These are phyloP conservation scores for Pythium sp. DNA, from an alignment of 352 stramenopile species.

Conservation along the genomic window DNA sequence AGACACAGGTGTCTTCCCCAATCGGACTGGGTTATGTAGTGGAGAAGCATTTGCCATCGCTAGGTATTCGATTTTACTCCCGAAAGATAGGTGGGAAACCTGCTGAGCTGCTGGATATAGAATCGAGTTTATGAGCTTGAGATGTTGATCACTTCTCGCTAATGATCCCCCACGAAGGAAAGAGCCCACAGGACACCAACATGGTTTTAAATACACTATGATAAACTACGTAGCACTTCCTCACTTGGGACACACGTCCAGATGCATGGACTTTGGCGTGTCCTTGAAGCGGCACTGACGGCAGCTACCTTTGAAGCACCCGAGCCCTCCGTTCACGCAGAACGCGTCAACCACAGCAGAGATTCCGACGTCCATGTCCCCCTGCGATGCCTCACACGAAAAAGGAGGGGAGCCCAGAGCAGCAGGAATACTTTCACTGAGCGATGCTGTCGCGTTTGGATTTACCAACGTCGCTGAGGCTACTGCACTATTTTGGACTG, in stretches of 20 bases:
- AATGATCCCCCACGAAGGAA: too few relatives aligned
- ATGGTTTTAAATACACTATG: neutral
- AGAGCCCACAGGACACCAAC: too few relatives aligned
- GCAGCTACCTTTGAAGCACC: slow-evolving; percentile 17
- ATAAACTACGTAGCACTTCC: neutral
- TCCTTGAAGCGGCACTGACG: slow-evolving; percentile 37
- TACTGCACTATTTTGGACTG: neutral
- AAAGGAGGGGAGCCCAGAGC: neutral
- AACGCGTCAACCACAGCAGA: slow-evolving; percentile 9
- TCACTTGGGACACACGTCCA: neutral
- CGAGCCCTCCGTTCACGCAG: slow-evolving; percentile 12
- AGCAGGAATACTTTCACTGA: neutral
- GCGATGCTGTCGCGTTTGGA: neutral
- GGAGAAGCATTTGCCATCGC: too few relatives aligned
- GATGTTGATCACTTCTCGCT: too few relatives aligned
- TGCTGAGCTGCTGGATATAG: too few relatives aligned
- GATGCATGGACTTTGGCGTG: slow-evolving; percentile 11
- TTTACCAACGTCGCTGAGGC: neutral
- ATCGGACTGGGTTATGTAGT: too few relatives aligned
- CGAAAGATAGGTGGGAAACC: too few relatives aligned
- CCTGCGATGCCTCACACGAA: neutral
- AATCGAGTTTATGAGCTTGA: too few relatives aligned
- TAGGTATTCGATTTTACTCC: too few relatives aligned
- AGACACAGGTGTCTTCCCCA: too few relatives aligned
- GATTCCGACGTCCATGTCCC: neutral